Conservation (phyloP, 2,329 filamentous ascomycete genomes). For the Beauveria varroae region DNA sequence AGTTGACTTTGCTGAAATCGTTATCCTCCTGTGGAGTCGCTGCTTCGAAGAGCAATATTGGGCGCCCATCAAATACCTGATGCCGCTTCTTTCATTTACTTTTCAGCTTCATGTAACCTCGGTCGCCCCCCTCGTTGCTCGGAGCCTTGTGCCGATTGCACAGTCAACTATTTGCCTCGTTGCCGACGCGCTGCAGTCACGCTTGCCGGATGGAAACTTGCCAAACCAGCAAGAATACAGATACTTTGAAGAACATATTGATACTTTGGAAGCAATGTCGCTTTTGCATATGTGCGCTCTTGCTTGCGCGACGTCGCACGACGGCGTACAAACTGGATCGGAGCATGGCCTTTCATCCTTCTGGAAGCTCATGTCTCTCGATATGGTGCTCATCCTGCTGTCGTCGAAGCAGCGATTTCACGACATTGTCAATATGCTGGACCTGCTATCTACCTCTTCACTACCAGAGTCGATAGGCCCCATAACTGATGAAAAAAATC, state of each 20-base stretch:
- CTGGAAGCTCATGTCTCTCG: slow-evolving; percentile 60
- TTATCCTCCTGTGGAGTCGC: slow-evolving; percentile 60
- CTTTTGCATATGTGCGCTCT: slow-evolving; percentile 58
- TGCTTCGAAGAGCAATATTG: slow-evolving; percentile 59
- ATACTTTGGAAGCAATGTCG: slow-evolving; percentile 55
- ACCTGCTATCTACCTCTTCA: slow-evolving; percentile 59
- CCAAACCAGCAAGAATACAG: slow-evolving; percentile 30
- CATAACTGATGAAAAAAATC: slow-evolving; percentile 40
- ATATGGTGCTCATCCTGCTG: slow-evolving; percentile 60
- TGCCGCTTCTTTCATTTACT: slow-evolving; percentile 57
- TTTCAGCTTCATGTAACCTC: slow-evolving; percentile 53
- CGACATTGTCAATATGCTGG: slow-evolving; percentile 58
- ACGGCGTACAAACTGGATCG: slow-evolving; percentile 22
- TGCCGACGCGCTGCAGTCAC: slow-evolving; percentile 48
- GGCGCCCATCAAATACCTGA: slow-evolving; percentile 56
- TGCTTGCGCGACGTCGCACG: slow-evolving; percentile 42
- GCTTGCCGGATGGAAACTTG: slow-evolving; percentile 39
- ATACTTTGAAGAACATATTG: slow-evolving; percentile 45
- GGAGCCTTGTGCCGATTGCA: slow-evolving; percentile 46
- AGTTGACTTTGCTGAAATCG: slow-evolving; percentile 54
- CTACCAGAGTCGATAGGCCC: slow-evolving; percentile 59
- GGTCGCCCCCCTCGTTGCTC: slow-evolving; percentile 52
- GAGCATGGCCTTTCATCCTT: slow-evolving; percentile 38
- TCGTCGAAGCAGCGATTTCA: slow-evolving; percentile 56
- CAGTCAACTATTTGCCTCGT: slow-evolving; percentile 54